These are phyloP conservation scores for Adansonia digitata DNA, from an alignment of 345 rosid species.

Conservation along the genomic window DNA sequence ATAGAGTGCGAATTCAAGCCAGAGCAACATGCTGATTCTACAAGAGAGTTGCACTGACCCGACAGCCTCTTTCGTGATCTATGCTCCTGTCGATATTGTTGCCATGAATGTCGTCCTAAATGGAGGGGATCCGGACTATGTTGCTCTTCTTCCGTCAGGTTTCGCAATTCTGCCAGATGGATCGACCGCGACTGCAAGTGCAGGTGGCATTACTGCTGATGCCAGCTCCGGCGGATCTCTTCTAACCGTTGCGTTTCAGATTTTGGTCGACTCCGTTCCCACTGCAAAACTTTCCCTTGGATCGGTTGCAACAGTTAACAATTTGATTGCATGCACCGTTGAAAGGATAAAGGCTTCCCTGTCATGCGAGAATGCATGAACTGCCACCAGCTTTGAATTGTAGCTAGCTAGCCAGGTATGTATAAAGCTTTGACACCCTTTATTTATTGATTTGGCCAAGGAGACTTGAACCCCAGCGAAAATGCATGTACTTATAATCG, in stretches of 20 bases:
- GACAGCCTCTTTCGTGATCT: slow-evolving; percentile 50
- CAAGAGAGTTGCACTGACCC: slow-evolving; percentile 59
- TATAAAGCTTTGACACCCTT: not conserved
- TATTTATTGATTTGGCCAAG: too few relatives aligned
- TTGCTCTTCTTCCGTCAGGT: slow-evolving; percentile 62
- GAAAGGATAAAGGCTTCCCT: slow-evolving; percentile 60
- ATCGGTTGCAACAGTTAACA: slow-evolving; percentile 80
- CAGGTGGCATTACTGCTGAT: slow-evolving; percentile 7
- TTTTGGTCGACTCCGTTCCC: slow-evolving; percentile 58
- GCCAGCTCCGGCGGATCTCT: slow-evolving; percentile 55
- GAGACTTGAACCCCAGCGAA: too few relatives aligned
- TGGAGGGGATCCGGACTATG: slow-evolving; percentile 51
- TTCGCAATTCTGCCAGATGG: slow-evolving; percentile 61
- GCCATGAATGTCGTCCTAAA: slow-evolving; percentile 41
- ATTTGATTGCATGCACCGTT: slow-evolving; percentile 60
- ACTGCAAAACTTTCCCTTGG: slow-evolving; percentile 57
- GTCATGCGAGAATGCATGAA: slow-evolving; percentile 32
- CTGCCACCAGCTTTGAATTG: not conserved
- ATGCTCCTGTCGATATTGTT: slow-evolving; percentile 52
- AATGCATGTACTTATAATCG: too few relatives aligned
- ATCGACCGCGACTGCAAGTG: slow-evolving; percentile 9
- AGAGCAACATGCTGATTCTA: slow-evolving; percentile 51
- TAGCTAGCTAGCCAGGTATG: slow-evolving; percentile 10
- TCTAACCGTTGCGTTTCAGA: slow-evolving; percentile 71
- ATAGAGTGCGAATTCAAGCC: slow-evolving; percentile 42